A percentile compares a stretch with the other conserved stretches of the same genome.
Evolutionary conservation across 768 basidiomycete species (phyloP).

Genomic region (Royoungia palumana): DNA sequence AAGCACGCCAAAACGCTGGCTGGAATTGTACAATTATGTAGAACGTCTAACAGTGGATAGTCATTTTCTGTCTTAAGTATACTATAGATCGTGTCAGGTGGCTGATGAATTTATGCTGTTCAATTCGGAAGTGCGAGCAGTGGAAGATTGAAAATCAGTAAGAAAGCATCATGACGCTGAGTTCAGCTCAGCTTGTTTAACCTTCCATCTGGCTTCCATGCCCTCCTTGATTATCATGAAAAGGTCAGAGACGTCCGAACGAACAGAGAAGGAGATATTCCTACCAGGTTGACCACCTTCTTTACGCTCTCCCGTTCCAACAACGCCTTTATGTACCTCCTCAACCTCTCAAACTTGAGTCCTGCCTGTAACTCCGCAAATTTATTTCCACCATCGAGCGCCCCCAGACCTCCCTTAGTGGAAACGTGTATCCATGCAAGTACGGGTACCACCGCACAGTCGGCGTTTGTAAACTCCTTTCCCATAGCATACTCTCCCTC

Average conservation of each 20-base stretch:
- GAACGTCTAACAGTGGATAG: neutral
- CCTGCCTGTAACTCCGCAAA: conserved; percentile 39
- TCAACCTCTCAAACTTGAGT: conserved; percentile 45
- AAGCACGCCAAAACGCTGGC: neutral
- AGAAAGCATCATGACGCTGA: too few relatives aligned
- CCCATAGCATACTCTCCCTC: conserved; percentile 35
- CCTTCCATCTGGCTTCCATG: neutral
- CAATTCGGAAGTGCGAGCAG: too few relatives aligned
- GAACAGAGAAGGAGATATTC: neutral
- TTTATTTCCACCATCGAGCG: conserved; percentile 43
- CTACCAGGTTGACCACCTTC: conserved; percentile 6
- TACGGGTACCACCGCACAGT: conserved; percentile 56
- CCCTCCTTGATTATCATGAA: neutral
- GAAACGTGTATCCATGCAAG: conserved; percentile 43
- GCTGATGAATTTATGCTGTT: too few relatives aligned
- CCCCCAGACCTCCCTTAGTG: conserved; percentile 47
- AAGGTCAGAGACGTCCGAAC: neutral
- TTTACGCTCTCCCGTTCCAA: conserved; percentile 34
- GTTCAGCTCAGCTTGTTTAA: neutral
- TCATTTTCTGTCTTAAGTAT: too few relatives aligned
- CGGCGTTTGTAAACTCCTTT: conserved; percentile 54
- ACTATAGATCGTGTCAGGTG: too few relatives aligned
- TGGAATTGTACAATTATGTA: conserved; percentile 30
- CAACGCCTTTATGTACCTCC: conserved; percentile 46
- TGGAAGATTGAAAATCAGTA: too few relatives aligned